Evolutionary conservation across 352 stramenopile genomes (phyloP).

Genomic region (Phytophthora pistaciae): DNA sequence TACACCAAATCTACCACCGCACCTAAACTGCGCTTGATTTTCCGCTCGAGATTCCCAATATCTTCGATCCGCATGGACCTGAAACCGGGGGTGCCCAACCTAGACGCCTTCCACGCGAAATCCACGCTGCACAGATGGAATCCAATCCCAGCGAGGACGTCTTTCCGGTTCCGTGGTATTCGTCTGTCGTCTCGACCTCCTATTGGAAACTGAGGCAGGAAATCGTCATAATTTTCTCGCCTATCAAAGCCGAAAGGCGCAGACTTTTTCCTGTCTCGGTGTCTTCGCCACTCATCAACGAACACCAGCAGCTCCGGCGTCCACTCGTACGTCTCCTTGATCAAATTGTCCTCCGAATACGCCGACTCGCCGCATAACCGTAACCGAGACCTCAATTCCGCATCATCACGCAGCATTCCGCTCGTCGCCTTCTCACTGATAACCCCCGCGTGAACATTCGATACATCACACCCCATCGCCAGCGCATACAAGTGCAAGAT

Average conservation of each 20-base stretch:
- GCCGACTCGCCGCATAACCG: conserved; percentile 10
- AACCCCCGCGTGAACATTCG: conserved; percentile 25
- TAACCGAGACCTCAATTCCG: conserved; percentile 20
- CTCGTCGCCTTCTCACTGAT: conserved; percentile 32
- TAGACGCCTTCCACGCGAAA: conserved; percentile 35
- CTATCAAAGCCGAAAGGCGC: conserved; percentile 35
- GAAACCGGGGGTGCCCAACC: conserved; percentile 31
- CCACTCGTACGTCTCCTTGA: conserved; percentile 50
- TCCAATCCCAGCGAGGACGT: conserved; percentile 45
- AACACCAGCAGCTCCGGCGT: conserved; percentile 57
- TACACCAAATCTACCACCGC: conserved; percentile 50
- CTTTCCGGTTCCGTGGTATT: conserved; percentile 19
- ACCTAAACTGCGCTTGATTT: conserved; percentile 51
- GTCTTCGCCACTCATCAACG: conserved; percentile 47
- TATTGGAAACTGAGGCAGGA: conserved; percentile 27
- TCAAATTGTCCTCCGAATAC: conserved; percentile 34
- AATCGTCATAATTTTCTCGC: conserved; percentile 26
- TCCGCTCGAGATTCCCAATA: conserved; percentile 48
- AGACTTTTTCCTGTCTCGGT: conserved; percentile 5
- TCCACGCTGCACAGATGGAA: conserved; percentile 25
- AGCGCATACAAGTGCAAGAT: conserved; percentile 57
- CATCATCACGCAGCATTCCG: conserved; percentile 19
- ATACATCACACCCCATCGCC: conserved; percentile 41
- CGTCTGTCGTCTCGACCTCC: background rate
- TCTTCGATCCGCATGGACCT: conserved; percentile 43